Evolutionary conservation across 1,284 basidiomycete genomes (phyloP).

Genomic region (Inonotus obliquus): DNA sequence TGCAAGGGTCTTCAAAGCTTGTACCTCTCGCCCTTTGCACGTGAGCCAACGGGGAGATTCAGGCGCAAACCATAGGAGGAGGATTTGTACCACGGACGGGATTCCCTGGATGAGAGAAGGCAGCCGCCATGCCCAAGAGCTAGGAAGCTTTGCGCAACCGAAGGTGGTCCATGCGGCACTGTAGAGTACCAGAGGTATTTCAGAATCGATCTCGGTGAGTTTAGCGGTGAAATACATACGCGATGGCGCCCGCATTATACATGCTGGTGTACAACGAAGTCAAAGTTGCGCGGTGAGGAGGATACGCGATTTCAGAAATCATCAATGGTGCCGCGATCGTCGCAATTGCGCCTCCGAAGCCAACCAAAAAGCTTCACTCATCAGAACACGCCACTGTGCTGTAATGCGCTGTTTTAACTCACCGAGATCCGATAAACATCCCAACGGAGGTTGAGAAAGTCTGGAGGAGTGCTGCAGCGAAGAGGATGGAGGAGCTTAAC

Average conservation of each 20-base stretch:
- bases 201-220: neutral
- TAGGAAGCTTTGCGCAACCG: slow-evolving; percentile 61
- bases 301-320: slow-evolving; percentile 75
- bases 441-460: slow-evolving; percentile 65
- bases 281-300: slow-evolving; percentile 66
- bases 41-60: slow-evolving; percentile 71
- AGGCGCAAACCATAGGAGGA: slow-evolving; percentile 55
- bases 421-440: slow-evolving; percentile 80
- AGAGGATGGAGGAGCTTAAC: slow-evolving; percentile 57
- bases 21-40: slow-evolving; percentile 54
- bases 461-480: slow-evolving; percentile 60
- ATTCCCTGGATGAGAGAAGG: slow-evolving; percentile 63
- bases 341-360: slow-evolving; percentile 74
- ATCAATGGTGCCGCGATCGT: slow-evolving; percentile 56
- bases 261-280: slow-evolving; percentile 75
- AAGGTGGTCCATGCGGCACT: slow-evolving; percentile 74
- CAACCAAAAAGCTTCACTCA: slow-evolving; percentile 57
- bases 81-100: slow-evolving; percentile 57
- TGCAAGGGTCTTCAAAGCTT: slow-evolving; percentile 58
- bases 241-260: slow-evolving; percentile 71
- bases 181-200: slow-evolving; percentile 12
- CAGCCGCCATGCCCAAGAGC: slow-evolving; percentile 71
- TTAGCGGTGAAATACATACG: slow-evolving; percentile 38
- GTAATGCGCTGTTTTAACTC: slow-evolving; percentile 19
- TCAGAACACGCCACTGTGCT: neutral